Conservation (phyloP, 2,329 filamentous ascomycete species). For the Kalaharituber pfeilii region DNA sequence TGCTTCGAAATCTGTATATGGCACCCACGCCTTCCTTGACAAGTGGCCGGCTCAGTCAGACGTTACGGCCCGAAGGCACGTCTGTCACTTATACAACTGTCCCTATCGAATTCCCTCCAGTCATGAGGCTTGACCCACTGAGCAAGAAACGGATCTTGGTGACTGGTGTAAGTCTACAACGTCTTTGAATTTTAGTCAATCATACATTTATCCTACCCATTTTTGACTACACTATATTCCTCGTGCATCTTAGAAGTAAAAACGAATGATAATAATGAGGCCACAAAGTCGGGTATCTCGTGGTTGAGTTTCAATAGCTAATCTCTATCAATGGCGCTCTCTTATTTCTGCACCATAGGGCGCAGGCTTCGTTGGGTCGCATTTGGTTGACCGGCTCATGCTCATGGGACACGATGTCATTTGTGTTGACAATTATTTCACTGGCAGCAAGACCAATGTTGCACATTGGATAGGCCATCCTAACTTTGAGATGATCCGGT, state of each 20-base stretch:
- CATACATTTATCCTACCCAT: too few species aligned
- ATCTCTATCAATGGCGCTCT: too few species aligned
- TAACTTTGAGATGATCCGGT: conserved; percentile 23
- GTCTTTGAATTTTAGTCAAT: too few species aligned
- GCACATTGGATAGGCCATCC: conserved; percentile 22
- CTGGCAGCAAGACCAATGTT: conserved; percentile 21
- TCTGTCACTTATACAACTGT: conserved; percentile 16
- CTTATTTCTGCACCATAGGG: too few species aligned
- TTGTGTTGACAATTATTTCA: conserved; percentile 23
- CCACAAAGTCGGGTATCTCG: too few species aligned
- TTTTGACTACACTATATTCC: too few species aligned
- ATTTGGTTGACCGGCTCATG: conserved; percentile 23
- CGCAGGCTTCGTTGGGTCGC: conserved; percentile 23
- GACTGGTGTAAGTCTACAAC: conserved; percentile 21
- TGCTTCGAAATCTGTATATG: background rate
- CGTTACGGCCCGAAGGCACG: conserved; percentile 8
- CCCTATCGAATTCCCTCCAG: conserved; percentile 18
- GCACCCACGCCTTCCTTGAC: background rate
- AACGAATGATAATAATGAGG: too few species aligned
- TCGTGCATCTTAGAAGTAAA: too few species aligned
- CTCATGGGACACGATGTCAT: conserved; percentile 23
- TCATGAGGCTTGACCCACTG: conserved; percentile 19
- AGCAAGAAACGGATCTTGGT: conserved; percentile 23
- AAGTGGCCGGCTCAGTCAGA: background rate
- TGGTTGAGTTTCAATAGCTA: too few species aligned